phyloP scores from a whole-genome alignment of 805 yeast species.

The Kodamaea kaohsiungensis region DNA sequence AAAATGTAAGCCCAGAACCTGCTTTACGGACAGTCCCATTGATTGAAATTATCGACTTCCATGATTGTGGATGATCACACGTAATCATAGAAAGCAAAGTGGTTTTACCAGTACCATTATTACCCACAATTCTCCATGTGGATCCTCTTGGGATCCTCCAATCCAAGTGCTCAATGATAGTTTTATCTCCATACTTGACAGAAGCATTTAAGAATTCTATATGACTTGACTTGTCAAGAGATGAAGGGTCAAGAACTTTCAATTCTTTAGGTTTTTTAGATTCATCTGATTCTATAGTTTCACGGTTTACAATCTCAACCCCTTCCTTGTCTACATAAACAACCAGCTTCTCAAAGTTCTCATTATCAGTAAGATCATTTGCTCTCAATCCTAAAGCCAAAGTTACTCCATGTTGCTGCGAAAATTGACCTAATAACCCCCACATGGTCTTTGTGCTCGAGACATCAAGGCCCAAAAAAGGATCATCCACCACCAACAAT shows the following conservation, averaged over 20 bases:
- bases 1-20: conserved; percentile 71
- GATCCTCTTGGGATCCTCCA: conserved; percentile 75
- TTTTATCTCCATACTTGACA: conserved; percentile 63
- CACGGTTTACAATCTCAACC: conserved; percentile 21
- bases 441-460: conserved; percentile 63
- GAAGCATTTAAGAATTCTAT: conserved; percentile 59
- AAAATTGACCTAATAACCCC: conserved; percentile 18
- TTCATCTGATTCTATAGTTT: conserved; percentile 1
- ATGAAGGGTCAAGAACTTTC: background rate
- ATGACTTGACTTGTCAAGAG: conserved; percentile 14
- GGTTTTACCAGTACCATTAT: conserved; percentile 92
- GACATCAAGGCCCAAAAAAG: conserved; percentile 89
- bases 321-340: conserved; percentile 65
- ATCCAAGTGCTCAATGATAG: conserved; percentile 56
- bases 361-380: conserved; percentile 60
- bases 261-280: background rate
- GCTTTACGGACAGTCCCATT: conserved; percentile 69
- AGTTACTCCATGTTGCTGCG: conserved; percentile 45
- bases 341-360: conserved; percentile 23
- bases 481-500: conserved; percentile 80
- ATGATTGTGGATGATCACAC: conserved; percentile 96
- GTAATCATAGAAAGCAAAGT: conserved; percentile 82
- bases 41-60: conserved; percentile 69
- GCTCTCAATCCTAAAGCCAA: conserved; percentile 74
- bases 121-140: conserved; percentile 86